A percentile compares a stretch with the other conserved stretches of the same genome.
These are phyloP conservation scores for Clavariopsis aquatica DNA, from an alignment of 495 filamentous ascomycete species.

Conservation along the genomic window DNA sequence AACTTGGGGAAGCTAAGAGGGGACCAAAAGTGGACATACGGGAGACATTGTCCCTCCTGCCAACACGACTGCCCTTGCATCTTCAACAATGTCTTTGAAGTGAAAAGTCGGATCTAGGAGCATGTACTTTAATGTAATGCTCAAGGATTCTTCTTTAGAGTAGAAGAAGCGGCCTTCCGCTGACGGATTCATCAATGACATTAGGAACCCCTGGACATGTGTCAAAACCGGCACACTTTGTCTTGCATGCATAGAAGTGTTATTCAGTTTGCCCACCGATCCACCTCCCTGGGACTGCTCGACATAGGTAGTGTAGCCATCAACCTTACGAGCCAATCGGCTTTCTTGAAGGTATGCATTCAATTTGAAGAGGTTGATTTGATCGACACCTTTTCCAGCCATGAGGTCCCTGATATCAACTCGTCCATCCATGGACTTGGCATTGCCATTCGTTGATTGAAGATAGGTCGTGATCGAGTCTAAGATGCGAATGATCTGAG, in stretches of 20 bases:
- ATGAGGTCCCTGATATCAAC: slow-evolving; percentile 70
- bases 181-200: slow-evolving; percentile 83
- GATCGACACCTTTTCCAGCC: slow-evolving; percentile 84
- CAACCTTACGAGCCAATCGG: slow-evolving; percentile 91
- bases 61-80: slow-evolving; percentile 84
- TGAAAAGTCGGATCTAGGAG: slow-evolving; percentile 92
- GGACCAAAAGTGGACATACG: slow-evolving; percentile 41
- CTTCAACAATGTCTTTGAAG: slow-evolving; percentile 83
- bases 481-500: slow-evolving; percentile 78
- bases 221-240: slow-evolving; percentile 73
- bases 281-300: slow-evolving; percentile 50
- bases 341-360: slow-evolving; percentile 85
- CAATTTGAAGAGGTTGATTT: slow-evolving; percentile 90
- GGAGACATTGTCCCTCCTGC: slow-evolving; percentile 98
- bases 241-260: slow-evolving; percentile 15
- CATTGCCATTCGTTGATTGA: slow-evolving; percentile 46
- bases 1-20: slow-evolving; percentile 3
- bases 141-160: slow-evolving; percentile 53
- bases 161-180: slow-evolving; percentile 86
- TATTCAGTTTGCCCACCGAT: slow-evolving; percentile 32
- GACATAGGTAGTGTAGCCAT: slow-evolving; percentile 71
- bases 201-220: slow-evolving; percentile 78
- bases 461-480: slow-evolving; percentile 73
- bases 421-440: slow-evolving; percentile 58
- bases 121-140: slow-evolving; percentile 75